Evolutionary conservation across 768 basidiomycete genomes (phyloP), one percentile per base, ranked within the genome.

Genomic region (Tulasnella sp.): DNA sequence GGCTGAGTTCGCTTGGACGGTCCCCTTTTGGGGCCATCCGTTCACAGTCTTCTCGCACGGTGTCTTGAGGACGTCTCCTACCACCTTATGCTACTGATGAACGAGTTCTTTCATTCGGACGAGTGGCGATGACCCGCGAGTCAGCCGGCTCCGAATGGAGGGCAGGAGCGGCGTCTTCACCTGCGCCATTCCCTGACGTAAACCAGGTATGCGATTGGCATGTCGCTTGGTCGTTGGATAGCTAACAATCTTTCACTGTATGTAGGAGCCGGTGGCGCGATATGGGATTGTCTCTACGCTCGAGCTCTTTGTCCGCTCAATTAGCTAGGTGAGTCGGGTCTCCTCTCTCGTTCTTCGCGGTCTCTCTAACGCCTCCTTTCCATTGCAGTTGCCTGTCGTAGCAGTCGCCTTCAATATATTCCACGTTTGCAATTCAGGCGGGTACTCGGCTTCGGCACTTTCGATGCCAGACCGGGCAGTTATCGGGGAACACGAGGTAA

Each of bases 401-500:
- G 34, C 64, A 28, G 64, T 69, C 28, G 18, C 28, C 4, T 2
- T 37, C 64, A 69, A 69, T 69, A 69, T 69, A 69, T 69, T 69
- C n/a, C 64, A 69, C 64, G 64, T 69, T 69, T 69, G 64, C 64
- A 69, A 69, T 69, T 69, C 28, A 11, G 6, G 31, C 28, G 28
- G 31, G 20, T 31, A 28, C 28, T 64, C 60, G 60, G 60, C 60
- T 31, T 64, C 60, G 60, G 60, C 60, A 28, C 20, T 24, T 64
- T 64, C 60, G 60, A 64, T 24, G 60, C 60, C 12, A 64, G 60
- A 64, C 60, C 60, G 60, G 60, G 31, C 60, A 64, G 60, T 64
- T 64, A 64, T 64, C 60, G 60, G 60, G 60, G 14, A 64, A 64
- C 60, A 64, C 60, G 60, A 64, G 60, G 60, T 64, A 64, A 64